Conservation (phyloP, 257 asterid species). For the Solanum clarkiae region DNA sequence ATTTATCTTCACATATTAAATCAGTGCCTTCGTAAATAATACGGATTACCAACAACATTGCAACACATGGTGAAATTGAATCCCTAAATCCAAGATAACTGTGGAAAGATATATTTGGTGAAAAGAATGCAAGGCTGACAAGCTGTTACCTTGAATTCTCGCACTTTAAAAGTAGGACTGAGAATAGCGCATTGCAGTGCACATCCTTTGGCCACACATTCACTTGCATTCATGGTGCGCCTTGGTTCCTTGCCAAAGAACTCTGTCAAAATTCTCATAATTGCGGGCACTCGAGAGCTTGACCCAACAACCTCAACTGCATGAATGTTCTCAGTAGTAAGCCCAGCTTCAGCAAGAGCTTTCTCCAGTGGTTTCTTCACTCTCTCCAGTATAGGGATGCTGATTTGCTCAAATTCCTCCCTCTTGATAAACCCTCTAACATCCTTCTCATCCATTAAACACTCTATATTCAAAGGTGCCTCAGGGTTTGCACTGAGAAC, state of each 20-base stretch:
- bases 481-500: constrained; percentile 1
- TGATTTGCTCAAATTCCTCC: too few relatives aligned
- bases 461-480: constrained; percentile 5
- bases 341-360: constrained; percentile 10
- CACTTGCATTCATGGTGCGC: constrained; percentile 98
- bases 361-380: too few relatives aligned
- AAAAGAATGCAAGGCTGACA: neutral
- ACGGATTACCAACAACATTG: neutral
- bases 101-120: neutral
- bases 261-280: constrained; percentile 67
- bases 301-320: constrained; percentile 93
- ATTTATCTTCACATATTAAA: neutral
- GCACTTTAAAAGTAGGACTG: constrained; percentile 88
- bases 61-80: neutral
- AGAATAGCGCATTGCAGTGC: constrained; percentile 89
- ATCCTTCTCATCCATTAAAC: constrained; percentile 4
- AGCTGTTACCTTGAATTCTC: constrained; percentile 68
- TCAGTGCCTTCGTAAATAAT: neutral
- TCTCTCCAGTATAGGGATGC: too few relatives aligned
- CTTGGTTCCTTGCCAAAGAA: constrained; percentile 88
- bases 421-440: neutral
- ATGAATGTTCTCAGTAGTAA: constrained; percentile 46
- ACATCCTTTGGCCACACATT: constrained; percentile 89
- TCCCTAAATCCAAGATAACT: neutral
- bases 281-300: constrained; percentile 88